Conservation (phyloP, 345 rosid genomes). For the Clausena lansium region DNA sequence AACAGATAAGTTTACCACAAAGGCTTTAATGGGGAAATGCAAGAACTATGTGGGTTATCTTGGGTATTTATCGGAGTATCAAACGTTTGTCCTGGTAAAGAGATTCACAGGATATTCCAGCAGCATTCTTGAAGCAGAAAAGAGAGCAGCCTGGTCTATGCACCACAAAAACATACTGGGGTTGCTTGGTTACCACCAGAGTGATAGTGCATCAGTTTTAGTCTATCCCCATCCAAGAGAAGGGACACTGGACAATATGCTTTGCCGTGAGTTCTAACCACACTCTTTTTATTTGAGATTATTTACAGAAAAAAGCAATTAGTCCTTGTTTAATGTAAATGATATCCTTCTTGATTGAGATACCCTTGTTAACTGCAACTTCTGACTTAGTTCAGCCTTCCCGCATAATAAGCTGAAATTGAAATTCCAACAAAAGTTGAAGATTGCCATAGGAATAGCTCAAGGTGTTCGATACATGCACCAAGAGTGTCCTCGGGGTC, state of each 20-base stretch:
- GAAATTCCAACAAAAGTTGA: conserved; percentile 29
- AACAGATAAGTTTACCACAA: conserved; percentile 25
- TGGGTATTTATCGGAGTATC: conserved; percentile 18
- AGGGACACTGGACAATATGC: conserved; percentile 22
- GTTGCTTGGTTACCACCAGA: conserved; percentile 29
- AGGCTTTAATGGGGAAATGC: neutral
- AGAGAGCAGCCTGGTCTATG: conserved; percentile 29
- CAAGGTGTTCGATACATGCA: conserved; percentile 40
- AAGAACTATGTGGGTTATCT: conserved; percentile 13
- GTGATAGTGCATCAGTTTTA: conserved; percentile 21
- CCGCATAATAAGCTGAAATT: conserved; percentile 4
- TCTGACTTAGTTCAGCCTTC: conserved; percentile 12
- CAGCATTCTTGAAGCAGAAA: conserved; percentile 34
- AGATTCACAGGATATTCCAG: conserved; percentile 8
- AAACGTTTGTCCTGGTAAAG: conserved; percentile 20
- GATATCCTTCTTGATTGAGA: neutral
- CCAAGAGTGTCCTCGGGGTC: conserved; percentile 36
- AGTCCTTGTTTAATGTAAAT: neutral
- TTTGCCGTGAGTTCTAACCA: conserved; percentile 25
- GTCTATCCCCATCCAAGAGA: conserved; percentile 21
- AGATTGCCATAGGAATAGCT: conserved; percentile 34
- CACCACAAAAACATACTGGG: conserved; percentile 29
- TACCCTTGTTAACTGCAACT: neutral
- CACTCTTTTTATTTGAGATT: neutral
- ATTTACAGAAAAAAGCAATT: too few relatives aligned